These are phyloP conservation scores for Cercospora nicotianae DNA, from an alignment of 2,329 filamentous ascomycete species.

Conservation along the genomic window DNA sequence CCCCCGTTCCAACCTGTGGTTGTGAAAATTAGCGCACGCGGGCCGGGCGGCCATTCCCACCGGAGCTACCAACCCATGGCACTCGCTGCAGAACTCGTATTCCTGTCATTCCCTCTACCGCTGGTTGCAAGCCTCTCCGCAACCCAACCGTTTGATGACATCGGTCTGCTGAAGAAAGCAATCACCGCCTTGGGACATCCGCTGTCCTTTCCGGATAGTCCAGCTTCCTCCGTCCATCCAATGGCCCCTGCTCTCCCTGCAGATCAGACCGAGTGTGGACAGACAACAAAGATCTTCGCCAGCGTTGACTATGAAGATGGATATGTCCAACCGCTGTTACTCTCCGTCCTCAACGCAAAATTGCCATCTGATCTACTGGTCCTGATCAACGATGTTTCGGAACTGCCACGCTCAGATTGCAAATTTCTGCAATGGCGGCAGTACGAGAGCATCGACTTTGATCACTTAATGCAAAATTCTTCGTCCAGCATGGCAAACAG, in stretches of 20 bases:
- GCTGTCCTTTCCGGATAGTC: background rate
- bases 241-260: slow-evolving; percentile 2
- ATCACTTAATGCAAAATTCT: slow-evolving; percentile 64
- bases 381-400: slow-evolving; percentile 54
- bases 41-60: background rate
- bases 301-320: slow-evolving; percentile 80
- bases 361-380: slow-evolving; percentile 52
- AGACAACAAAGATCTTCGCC: slow-evolving; percentile 57
- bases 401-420: slow-evolving; percentile 48
- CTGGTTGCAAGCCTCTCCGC: background rate
- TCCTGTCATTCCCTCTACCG: background rate
- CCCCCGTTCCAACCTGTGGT: background rate
- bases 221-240: background rate
- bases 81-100: background rate
- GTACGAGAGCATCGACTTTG: slow-evolving; percentile 88
- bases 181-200: background rate
- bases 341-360: slow-evolving; percentile 65
- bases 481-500: slow-evolving; percentile 72
- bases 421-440: slow-evolving; percentile 74
- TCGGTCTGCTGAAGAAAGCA: background rate
- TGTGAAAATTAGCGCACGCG: background rate
- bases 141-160: background rate
- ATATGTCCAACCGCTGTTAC: slow-evolving; percentile 85
- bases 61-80: background rate
- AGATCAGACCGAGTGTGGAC: background rate